A percentile compares a stretch with the other conserved stretches of the same genome.
Evolutionary conservation across 2,329 filamentous ascomycete genomes (phyloP).

Genomic region (Cryoendolithus antarcticus): DNA sequence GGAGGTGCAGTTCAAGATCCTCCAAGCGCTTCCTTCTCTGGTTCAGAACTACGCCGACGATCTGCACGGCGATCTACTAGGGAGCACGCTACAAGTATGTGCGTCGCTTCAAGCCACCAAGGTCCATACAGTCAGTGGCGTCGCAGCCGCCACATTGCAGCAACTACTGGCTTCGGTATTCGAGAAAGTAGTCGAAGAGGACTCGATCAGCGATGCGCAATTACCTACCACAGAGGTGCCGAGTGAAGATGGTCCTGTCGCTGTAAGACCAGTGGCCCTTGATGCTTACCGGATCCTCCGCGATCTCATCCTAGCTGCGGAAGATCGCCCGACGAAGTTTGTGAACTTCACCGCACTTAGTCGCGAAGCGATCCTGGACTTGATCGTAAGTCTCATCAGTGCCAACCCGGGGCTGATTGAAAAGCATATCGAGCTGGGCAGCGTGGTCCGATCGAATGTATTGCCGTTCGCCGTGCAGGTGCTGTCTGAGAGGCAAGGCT

Average conservation of each 20-base stretch:
- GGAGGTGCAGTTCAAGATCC: slow-evolving; percentile 89
- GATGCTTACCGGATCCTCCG: slow-evolving; percentile 83
- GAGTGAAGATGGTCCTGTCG: slow-evolving; percentile 49
- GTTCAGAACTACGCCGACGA: slow-evolving; percentile 81
- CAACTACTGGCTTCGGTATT: slow-evolving; percentile 88
- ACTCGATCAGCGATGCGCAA: slow-evolving; percentile 47
- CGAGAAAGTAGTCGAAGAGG: slow-evolving; percentile 76
- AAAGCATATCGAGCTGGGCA: slow-evolving; percentile 64
- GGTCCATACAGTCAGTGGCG: slow-evolving; percentile 86
- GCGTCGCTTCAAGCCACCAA: slow-evolving; percentile 84
- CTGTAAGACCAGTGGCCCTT: slow-evolving; percentile 62
- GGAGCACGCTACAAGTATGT: slow-evolving; percentile 77
- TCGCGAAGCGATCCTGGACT: slow-evolving; percentile 73
- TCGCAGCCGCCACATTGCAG: slow-evolving; percentile 89
- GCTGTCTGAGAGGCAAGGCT: slow-evolving; percentile 65
- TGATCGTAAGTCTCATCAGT: slow-evolving; percentile 80
- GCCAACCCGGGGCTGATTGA: slow-evolving; percentile 75
- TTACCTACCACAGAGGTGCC: slow-evolving; percentile 53
- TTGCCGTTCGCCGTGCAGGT: slow-evolving; percentile 74
- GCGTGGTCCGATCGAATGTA: slow-evolving; percentile 62
- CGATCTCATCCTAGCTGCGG: slow-evolving; percentile 77
- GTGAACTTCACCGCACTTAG: slow-evolving; percentile 67
- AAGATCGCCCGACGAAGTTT: slow-evolving; percentile 72
- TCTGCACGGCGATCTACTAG: slow-evolving; percentile 67
- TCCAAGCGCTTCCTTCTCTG: slow-evolving; percentile 80